Evolutionary conservation across 805 yeast genomes (phyloP), one percentile per base, ranked within the genome.

Genomic region (Metschnikowia henanensis): DNA sequence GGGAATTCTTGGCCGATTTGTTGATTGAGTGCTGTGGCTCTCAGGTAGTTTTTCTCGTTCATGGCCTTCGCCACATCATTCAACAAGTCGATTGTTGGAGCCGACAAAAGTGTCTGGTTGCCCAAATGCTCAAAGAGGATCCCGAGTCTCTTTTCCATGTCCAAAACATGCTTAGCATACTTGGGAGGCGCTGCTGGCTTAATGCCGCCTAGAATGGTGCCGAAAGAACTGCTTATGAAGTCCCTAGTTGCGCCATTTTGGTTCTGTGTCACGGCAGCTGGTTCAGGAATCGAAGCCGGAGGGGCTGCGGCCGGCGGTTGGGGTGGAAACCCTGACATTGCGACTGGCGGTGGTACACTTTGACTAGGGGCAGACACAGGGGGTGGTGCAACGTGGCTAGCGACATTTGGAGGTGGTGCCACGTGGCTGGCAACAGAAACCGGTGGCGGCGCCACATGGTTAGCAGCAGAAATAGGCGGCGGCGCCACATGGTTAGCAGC

Each of bases 101-200:
- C 70, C 4, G 84, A 72, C 53, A 89, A 65, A 42, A 83, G 65
- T 37, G 84, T 92, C 43, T 77, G 79, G 54, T 82, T 85, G 60
- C 85, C 84, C 66, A 94, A 76, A 55, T 83, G 89, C 53, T 83
- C 90, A 61, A 77, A 89, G 50, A 94, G 70, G 40, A 88, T 76
- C 50, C 80, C 77, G 45, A 94, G 66, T 62, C 98, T 80, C 70
- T 85, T 84, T 54, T 83, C 92, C 59, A 95, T 81, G 62, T 92
- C 98, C 35, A 66, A 70, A 40, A 85, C 76, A 58, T 89, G 97
- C 49, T 80, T 84, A 21, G 76, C 62, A 57, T 79, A 88, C 60
- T 80, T 81, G 38, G 80, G 86, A 20, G 96, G 96, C 33, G 89
- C 77, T 35, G 73, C 70, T 15, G 95, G 92, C 54, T 82, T 77